phyloP scores from a whole-genome alignment of 805 yeast genomes.

The Pichia nakasei region DNA sequence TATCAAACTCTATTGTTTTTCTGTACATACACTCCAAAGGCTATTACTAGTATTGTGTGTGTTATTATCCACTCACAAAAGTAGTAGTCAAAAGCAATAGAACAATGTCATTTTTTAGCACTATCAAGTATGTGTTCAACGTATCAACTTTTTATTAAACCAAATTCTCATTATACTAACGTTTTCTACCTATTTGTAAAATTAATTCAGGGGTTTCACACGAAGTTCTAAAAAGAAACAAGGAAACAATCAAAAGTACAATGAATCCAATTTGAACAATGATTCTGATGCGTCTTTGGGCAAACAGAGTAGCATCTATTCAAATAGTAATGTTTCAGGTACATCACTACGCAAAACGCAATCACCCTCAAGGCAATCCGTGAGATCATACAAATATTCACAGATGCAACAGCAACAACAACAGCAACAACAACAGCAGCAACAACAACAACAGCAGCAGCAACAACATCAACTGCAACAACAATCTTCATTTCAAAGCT shows the following conservation, averaged over 20 bases:
- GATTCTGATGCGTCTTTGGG: constrained; percentile 14
- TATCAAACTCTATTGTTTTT: too few species aligned
- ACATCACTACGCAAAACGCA: constrained; percentile 39
- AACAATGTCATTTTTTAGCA: constrained; percentile 33
- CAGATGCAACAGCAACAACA: constrained; percentile 15
- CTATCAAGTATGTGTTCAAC: constrained; percentile 26
- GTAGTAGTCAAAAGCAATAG: not conserved
- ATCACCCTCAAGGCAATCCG: constrained; percentile 38
- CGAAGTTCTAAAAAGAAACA: constrained; percentile 32
- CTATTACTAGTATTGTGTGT: too few species aligned
- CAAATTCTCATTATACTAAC: not conserved
- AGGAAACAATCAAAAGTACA: constrained; percentile 13
- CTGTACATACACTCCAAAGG: too few species aligned
- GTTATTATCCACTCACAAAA: too few species aligned
- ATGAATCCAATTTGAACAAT: constrained; percentile 12
- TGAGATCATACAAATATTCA: constrained; percentile 21
- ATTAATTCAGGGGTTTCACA: constrained; percentile 43
- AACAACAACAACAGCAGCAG: constrained; percentile 24
- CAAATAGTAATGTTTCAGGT: constrained; percentile 36
- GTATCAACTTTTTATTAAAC: not conserved
- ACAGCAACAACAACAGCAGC: constrained; percentile 18
- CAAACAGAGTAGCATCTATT: constrained; percentile 20
- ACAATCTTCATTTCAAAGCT: constrained; percentile 10
- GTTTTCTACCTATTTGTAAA: too few species aligned
- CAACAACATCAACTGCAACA: constrained; percentile 21